Evolutionary conservation across 129 eudicot genomes (phyloP).

Genomic region (Dittrichia graveolens): DNA sequence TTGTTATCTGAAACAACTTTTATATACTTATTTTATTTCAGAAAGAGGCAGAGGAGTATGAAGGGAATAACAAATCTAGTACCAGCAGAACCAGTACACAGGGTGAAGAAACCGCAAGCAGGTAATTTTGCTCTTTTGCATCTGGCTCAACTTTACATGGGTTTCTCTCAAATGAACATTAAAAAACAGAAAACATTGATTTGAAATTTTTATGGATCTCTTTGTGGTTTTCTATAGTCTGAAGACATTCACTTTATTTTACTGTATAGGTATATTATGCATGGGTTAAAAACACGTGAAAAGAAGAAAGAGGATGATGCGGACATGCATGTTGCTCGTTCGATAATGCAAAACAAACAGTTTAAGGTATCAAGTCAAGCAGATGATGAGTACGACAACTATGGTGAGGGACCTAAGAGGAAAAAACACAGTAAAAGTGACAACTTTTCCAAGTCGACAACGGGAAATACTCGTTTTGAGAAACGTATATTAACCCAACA

Average conservation of each 20-base stretch:
- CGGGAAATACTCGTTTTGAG: constrained; percentile 36
- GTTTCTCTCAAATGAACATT: background rate
- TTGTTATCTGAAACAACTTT: background rate
- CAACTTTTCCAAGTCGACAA: constrained; percentile 38
- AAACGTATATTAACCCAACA: constrained; percentile 73
- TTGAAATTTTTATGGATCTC: background rate
- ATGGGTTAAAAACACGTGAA: constrained; percentile 45
- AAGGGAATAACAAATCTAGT: constrained; percentile 29
- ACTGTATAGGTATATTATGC: constrained; percentile 52
- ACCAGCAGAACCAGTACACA: constrained; percentile 37
- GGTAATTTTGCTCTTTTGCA: constrained; percentile 42
- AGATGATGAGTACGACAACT: constrained; percentile 93
- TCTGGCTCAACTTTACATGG: background rate
- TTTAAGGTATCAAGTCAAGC: constrained; percentile 63
- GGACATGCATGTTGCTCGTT: constrained; percentile 79
- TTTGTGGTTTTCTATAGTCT: background rate
- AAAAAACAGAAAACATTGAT: background rate
- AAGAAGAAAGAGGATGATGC: constrained; percentile 79
- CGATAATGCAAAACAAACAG: constrained; percentile 62
- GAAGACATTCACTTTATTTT: background rate
- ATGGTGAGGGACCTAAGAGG: constrained; percentile 76
- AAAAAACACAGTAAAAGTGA: constrained; percentile 59
- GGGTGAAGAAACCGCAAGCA: constrained; percentile 63
- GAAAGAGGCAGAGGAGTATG: constrained; percentile 70
- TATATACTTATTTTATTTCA: constrained; percentile 35